Percentiles rank a stretch among this genome's conserved stretches.
Evolutionary conservation across 768 basidiomycete genomes (phyloP).

Genomic region (Pisolithus albus): DNA sequence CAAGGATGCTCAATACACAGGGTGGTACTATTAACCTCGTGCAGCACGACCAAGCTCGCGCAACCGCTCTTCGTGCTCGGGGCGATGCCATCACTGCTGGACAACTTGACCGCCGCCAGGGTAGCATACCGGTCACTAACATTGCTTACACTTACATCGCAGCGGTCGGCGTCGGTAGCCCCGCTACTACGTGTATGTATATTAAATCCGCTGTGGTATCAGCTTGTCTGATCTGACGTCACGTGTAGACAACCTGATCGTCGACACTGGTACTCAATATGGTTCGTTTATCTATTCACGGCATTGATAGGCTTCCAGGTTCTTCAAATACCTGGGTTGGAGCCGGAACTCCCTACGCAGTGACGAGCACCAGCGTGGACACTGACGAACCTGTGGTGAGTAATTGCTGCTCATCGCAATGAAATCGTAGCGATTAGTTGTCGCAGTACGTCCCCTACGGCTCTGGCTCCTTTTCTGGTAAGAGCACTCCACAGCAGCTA

Average conservation of each 20-base stretch:
- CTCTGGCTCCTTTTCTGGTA: constrained; percentile 55
- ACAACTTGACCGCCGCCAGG: constrained; percentile 11
- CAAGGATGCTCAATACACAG: constrained; percentile 47
- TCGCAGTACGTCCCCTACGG: constrained; percentile 50
- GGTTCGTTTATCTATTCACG: background rate
- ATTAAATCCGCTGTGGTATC: background rate
- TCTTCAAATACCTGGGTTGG: constrained; percentile 73
- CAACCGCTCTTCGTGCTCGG: constrained; percentile 35
- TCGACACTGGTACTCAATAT: constrained; percentile 46
- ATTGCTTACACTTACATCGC: constrained; percentile 32
- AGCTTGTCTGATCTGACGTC: background rate
- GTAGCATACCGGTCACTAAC: constrained; percentile 37
- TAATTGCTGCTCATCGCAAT: background rate
- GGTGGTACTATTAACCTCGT: constrained; percentile 42
- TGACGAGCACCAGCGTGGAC: constrained; percentile 42
- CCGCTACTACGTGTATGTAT: constrained; percentile 43
- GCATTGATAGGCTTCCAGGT: background rate
- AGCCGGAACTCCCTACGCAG: constrained; percentile 37
- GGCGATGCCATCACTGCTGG: constrained; percentile 27
- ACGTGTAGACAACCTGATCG: constrained; percentile 39
- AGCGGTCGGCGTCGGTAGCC: constrained; percentile 46
- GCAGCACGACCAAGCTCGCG: constrained; percentile 45
- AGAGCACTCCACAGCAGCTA: background rate
- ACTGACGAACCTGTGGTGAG: constrained; percentile 46
- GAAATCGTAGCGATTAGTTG: background rate